phyloP scores from a whole-genome alignment of 805 yeast species.

The Clavispora santaluciae region DNA sequence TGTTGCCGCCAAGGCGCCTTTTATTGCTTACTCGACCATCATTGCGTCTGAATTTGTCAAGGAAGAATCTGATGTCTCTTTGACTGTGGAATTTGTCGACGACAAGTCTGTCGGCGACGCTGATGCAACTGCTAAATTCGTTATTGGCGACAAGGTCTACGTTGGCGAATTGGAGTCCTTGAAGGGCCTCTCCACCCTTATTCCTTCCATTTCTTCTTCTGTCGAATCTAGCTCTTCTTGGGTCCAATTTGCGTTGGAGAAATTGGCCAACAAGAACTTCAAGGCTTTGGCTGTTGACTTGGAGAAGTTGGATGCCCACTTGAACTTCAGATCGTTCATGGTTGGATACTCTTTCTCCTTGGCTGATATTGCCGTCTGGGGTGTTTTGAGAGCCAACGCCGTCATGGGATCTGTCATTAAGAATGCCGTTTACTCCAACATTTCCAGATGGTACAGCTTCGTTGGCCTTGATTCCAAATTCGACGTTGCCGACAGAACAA shows the following conservation, averaged over 20 bases:
- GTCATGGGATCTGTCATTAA: constrained; percentile 88
- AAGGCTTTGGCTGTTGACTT: constrained; percentile 73
- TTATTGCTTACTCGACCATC: constrained; percentile 71
- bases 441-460: constrained; percentile 89
- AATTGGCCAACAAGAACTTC: constrained; percentile 79
- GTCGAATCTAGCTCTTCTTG: constrained; percentile 41
- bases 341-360: constrained; percentile 61
- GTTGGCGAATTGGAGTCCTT: constrained; percentile 44
- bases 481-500: constrained; percentile 62
- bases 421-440: constrained; percentile 75
- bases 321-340: constrained; percentile 79
- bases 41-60: constrained; percentile 77
- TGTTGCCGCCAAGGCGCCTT: constrained; percentile 82
- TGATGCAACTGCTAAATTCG: constrained; percentile 41
- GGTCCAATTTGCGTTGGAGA: constrained; percentile 62
- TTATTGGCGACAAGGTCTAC: constrained; percentile 39
- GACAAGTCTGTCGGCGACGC: constrained; percentile 51
- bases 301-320: constrained; percentile 74
- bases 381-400: constrained; percentile 87
- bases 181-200: constrained; percentile 45
- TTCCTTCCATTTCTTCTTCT: constrained; percentile 39
- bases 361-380: constrained; percentile 91
- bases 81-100: constrained; percentile 64
- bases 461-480: constrained; percentile 58
- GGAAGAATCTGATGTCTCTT: constrained; percentile 36